Conservation (phyloP, 768 basidiomycete genomes). For the Lactarius trivialis region DNA sequence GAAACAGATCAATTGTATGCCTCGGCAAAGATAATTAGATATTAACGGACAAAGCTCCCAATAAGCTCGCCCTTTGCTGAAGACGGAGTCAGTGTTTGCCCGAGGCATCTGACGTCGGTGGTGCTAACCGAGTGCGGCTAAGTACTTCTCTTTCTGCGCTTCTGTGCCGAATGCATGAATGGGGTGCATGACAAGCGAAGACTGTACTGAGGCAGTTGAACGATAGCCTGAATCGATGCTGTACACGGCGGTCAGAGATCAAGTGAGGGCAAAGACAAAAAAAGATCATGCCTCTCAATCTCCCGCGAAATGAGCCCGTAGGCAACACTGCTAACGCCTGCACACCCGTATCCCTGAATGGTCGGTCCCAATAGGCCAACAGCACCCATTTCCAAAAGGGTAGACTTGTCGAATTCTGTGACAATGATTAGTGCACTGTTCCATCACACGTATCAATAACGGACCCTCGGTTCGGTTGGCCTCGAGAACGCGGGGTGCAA, state of each 20-base stretch:
- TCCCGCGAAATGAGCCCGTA: conserved; percentile 93
- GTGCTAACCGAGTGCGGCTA: conserved; percentile 68
- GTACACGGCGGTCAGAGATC: conserved; percentile 6
- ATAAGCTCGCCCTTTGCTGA: conserved; percentile 78
- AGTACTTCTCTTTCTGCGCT: conserved; percentile 84
- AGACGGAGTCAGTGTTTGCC: not conserved
- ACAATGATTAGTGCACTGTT: not conserved
- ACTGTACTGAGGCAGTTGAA: conserved; percentile 91
- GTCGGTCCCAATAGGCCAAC: conserved; percentile 89
- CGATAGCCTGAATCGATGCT: conserved; percentile 97
- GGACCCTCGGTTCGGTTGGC: conserved; percentile 84
- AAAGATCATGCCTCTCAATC: conserved; percentile 65
- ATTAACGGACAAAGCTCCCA: conserved; percentile 81
- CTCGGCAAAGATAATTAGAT: not conserved
- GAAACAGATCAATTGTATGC: conserved; percentile 1
- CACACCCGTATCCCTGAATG: conserved; percentile 90
- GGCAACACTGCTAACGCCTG: conserved; percentile 84
- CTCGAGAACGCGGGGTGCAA: conserved; percentile 82
- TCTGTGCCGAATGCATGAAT: conserved; percentile 85
- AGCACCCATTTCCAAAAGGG: conserved; percentile 87
- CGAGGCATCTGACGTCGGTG: not conserved
- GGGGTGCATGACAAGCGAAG: conserved; percentile 94
- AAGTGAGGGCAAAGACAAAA: not conserved
- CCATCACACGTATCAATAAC: conserved; percentile 18
- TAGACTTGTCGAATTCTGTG: conserved; percentile 66